Conservation (phyloP, 1,284 basidiomycete genomes). For the Naganishia albida region DNA sequence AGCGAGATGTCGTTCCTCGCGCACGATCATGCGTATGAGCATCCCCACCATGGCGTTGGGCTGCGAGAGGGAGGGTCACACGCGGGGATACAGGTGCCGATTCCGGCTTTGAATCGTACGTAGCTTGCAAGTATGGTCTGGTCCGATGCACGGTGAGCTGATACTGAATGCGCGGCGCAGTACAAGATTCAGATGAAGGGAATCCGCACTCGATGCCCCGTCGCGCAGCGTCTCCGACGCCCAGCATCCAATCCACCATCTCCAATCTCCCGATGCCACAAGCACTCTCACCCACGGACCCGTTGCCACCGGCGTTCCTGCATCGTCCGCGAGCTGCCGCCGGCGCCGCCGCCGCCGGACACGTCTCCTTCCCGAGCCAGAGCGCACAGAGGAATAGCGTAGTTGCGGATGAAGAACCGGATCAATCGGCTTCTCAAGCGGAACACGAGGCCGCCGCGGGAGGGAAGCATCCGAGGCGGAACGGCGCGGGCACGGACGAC, state of each 20-base stretch:
- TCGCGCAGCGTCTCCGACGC: conserved; percentile 2
- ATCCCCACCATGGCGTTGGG: conserved; percentile 17
- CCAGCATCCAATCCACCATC: conserved; percentile 3
- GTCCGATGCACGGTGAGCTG: no score
- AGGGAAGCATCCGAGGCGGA: not conserved
- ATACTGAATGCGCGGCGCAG: no score
- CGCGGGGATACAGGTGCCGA: not conserved
- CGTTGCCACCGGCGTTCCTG: conserved; percentile 19
- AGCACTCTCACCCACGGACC: conserved; percentile 16
- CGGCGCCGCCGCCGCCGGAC: not conserved
- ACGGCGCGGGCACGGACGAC: conserved; percentile 14
- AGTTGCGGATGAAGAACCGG: conserved; percentile 19
- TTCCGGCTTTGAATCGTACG: conserved; percentile 8
- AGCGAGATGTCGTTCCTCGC: conserved; percentile 11
- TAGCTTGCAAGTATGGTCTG: not conserved
- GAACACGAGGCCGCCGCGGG: not conserved
- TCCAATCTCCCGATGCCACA: conserved; percentile 14
- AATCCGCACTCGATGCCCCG: conserved; percentile 18
- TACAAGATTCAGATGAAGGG: conserved; percentile 14
- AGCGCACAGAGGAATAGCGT: conserved; percentile 21
- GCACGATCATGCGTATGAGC: conserved; percentile 26
- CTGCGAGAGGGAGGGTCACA: not conserved
- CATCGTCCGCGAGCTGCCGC: not conserved
- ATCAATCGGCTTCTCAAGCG: not conserved
- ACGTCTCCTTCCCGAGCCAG: not conserved